Percentiles rank a stretch among this genome's conserved stretches.
These are phyloP conservation scores for Delitschia confertaspora DNA, from an alignment of 495 filamentous ascomycete species.

Conservation along the genomic window DNA sequence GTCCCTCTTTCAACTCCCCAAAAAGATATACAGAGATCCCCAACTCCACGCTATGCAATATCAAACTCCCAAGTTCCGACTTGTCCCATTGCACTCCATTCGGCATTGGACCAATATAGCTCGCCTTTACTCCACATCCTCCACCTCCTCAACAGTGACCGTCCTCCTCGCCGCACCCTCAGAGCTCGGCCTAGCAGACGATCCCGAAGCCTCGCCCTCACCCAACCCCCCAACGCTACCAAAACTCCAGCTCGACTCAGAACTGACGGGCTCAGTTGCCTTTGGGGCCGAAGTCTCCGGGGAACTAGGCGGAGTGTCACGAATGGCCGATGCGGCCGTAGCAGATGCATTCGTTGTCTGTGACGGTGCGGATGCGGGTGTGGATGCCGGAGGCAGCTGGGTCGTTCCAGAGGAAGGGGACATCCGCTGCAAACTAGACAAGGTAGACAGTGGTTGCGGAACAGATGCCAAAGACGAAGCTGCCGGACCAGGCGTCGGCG, in stretches of 20 bases:
- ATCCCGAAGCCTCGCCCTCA: constrained; percentile 13
- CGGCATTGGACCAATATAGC: too few relatives aligned
- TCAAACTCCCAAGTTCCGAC: too few relatives aligned
- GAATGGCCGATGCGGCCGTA: neutral
- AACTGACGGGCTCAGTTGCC: constrained; percentile 9
- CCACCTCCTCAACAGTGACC: constrained; percentile 24
- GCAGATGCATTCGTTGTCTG: neutral
- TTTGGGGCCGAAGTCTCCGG: constrained; percentile 5
- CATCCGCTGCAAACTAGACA: neutral
- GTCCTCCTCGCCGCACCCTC: constrained; percentile 11
- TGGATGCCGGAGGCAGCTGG: neutral
- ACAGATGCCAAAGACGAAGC: neutral
- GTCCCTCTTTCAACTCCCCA: neutral
- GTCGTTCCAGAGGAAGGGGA: neutral
- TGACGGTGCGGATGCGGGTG: too few relatives aligned
- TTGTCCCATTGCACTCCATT: too few relatives aligned
- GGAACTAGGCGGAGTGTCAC: constrained; percentile 2
- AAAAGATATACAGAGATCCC: neutral
- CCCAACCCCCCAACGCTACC: constrained; percentile 7
- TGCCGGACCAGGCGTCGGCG: neutral
- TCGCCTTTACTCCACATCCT: constrained; percentile 16
- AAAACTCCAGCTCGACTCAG: constrained; percentile 25
- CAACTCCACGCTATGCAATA: neutral
- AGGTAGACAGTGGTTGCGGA: neutral
- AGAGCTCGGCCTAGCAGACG: constrained; percentile 13